Conservation (phyloP, 2,329 filamentous ascomycete genomes). For the Xylogone sp. region DNA sequence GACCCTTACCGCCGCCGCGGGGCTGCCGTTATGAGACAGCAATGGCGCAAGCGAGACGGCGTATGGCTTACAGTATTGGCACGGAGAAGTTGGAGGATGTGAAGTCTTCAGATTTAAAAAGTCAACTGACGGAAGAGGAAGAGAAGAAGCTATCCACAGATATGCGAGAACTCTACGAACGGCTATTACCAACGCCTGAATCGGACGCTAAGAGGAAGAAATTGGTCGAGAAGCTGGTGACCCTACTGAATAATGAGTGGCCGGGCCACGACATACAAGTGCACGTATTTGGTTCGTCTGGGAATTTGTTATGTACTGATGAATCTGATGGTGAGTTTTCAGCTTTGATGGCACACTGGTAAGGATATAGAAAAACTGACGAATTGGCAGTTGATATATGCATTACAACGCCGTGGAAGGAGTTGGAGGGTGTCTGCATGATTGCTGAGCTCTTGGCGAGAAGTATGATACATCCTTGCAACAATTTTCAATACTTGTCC, state of each 20-base stretch:
- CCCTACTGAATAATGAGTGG: slow-evolving; percentile 86
- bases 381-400: slow-evolving; percentile 79
- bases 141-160: slow-evolving; percentile 74
- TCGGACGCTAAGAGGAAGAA: slow-evolving; percentile 72
- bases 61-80: slow-evolving; percentile 92
- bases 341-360: neutral
- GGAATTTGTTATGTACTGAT: slow-evolving; percentile 89
- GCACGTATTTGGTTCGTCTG: slow-evolving; percentile 95
- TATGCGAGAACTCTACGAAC: slow-evolving; percentile 80
- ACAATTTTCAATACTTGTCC: too few species aligned
- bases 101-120: slow-evolving; percentile 69
- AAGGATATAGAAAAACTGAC: slow-evolving; percentile 7
- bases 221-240: slow-evolving; percentile 84
- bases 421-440: slow-evolving; percentile 84
- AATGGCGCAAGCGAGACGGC: slow-evolving; percentile 72
- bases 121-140: slow-evolving; percentile 65
- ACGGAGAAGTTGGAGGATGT: slow-evolving; percentile 71
- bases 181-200: slow-evolving; percentile 75
- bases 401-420: slow-evolving; percentile 87
- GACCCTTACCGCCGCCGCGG: slow-evolving; percentile 55
- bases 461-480: slow-evolving; percentile 57
- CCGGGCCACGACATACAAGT: slow-evolving; percentile 87
- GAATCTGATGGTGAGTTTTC: slow-evolving; percentile 81
- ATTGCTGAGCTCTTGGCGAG: slow-evolving; percentile 82
- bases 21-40: slow-evolving; percentile 88